Evolutionary conservation across 2,329 filamentous ascomycete species (phyloP).

Genomic region (Aspergillus neoniger): DNA sequence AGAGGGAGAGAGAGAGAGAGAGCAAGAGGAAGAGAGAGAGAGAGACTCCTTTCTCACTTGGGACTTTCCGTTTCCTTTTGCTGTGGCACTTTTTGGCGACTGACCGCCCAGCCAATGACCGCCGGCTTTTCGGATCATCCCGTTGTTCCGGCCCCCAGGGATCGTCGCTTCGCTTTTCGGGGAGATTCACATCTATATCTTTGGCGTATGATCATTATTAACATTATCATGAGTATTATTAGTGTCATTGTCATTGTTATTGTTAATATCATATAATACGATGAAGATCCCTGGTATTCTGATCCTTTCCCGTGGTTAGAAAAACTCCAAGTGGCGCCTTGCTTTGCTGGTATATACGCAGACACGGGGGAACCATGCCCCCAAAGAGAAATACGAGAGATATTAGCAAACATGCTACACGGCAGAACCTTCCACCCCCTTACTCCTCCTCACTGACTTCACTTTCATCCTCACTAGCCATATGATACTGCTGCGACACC

Average conservation of each 20-base stretch:
- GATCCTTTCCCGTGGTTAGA: conserved; percentile 9
- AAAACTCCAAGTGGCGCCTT: conserved; percentile 22
- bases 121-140: conserved; percentile 15
- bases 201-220: not conserved
- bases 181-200: not conserved
- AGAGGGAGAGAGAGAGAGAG: not conserved
- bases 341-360: conserved; percentile 18
- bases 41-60: too few species aligned
- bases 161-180: not conserved
- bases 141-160: conserved; percentile 20
- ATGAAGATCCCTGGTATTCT: not conserved
- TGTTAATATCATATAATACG: not conserved
- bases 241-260: not conserved
- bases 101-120: conserved; percentile 7
- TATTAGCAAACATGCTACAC: too few species aligned
- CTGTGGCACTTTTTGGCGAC: conserved; percentile 3
- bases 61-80: not conserved
- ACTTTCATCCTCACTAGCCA: conserved; percentile 58
- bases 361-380: conserved; percentile 1
- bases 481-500: conserved; percentile 33
- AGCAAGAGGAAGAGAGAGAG: not conserved
- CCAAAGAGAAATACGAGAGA: too few species aligned
- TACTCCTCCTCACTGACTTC: conserved; percentile 68
- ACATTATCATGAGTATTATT: too few species aligned
- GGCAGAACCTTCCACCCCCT: conserved; percentile 19